A percentile compares a stretch with the other conserved stretches of the same genome.
Conservation (phyloP, 257 asterid species). For the Linderniella brevidens region DNA sequence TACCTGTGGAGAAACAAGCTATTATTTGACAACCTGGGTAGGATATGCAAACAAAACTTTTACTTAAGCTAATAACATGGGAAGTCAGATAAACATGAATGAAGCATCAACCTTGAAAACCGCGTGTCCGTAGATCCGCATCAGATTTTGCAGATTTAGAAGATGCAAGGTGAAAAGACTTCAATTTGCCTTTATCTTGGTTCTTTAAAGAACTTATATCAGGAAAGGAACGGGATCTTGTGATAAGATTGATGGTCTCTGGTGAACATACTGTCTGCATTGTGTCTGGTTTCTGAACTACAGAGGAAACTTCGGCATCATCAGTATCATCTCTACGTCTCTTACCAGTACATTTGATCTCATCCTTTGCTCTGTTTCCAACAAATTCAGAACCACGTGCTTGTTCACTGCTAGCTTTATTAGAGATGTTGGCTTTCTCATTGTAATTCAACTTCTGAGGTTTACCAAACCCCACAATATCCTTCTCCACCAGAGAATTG, state of each 20-base stretch:
- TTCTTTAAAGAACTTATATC: slow-evolving; percentile 49
- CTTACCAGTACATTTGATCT: slow-evolving; percentile 29
- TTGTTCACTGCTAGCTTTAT: slow-evolving; percentile 32
- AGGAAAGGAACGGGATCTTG: slow-evolving; percentile 20
- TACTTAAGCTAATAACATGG: no score
- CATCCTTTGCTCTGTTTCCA: slow-evolving; percentile 27
- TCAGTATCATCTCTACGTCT: slow-evolving; percentile 55
- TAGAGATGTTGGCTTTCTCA: slow-evolving; percentile 39
- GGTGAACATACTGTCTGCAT: slow-evolving; percentile 39
- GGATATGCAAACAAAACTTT: no score
- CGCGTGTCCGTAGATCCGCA: slow-evolving; percentile 27
- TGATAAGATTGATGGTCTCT: slow-evolving; percentile 26
- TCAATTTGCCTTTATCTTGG: slow-evolving; percentile 37
- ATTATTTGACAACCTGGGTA: slow-evolving; percentile 4
- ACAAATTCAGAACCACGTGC: slow-evolving; percentile 24
- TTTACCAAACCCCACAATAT: slow-evolving; percentile 22
- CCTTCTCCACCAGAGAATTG: slow-evolving; percentile 28
- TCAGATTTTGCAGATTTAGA: slow-evolving; percentile 28
- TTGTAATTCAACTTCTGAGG: slow-evolving; percentile 25
- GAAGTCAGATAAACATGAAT: no score
- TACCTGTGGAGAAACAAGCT: slow-evolving; percentile 40
- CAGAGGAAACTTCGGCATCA: slow-evolving; percentile 45
- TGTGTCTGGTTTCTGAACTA: slow-evolving; percentile 36
- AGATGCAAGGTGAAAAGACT: slow-evolving; percentile 25
- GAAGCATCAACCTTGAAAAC: slow-evolving; percentile 47